These are phyloP conservation scores for Mucor lusitanicus DNA, from an alignment of 371 early-diverging fungal genomes.

Conservation along the genomic window DNA sequence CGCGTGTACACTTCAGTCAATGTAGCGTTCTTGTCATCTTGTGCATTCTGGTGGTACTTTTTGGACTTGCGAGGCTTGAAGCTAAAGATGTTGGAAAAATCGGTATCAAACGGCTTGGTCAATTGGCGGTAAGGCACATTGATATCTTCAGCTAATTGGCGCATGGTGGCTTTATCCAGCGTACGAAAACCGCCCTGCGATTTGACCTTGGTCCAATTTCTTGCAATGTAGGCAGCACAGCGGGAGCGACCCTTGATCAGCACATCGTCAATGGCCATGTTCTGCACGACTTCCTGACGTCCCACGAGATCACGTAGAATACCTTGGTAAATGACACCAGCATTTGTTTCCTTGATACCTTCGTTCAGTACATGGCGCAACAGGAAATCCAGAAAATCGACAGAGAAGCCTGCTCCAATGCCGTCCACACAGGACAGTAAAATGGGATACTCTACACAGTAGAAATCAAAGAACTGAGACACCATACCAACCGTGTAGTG, in stretches of 20 bases:
- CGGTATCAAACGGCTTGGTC: conserved; percentile 28
- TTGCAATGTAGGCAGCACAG: conserved; percentile 36
- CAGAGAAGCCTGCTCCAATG: conserved; percentile 45
- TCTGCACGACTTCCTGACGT: conserved; percentile 47
- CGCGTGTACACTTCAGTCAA: conserved; percentile 13
- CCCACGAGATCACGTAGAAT: conserved; percentile 47
- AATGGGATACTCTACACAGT: conserved; percentile 52
- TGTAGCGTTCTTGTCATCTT: conserved; percentile 1
- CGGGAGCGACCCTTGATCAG: conserved; percentile 31
- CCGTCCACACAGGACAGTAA: conserved; percentile 51
- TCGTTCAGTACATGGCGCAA: conserved; percentile 39
- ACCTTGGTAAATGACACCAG: conserved; percentile 47
- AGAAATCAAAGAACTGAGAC: conserved; percentile 43
- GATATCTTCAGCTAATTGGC: conserved; percentile 38
- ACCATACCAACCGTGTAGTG: conserved; percentile 40
- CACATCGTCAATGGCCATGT: conserved; percentile 45
- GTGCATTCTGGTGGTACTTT: conserved; percentile 1
- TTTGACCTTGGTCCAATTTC: conserved; percentile 36
- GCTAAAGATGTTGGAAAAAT: conserved; percentile 28
- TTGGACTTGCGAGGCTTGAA: conserved; percentile 28
- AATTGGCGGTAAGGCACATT: conserved; percentile 25
- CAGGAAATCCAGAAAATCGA: conserved; percentile 50
- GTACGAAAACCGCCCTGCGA: conserved; percentile 33
- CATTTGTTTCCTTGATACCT: conserved; percentile 39
- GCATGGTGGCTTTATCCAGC: conserved; percentile 36